Evolutionary conservation across 2,329 filamentous ascomycete species (phyloP).

Genomic region (Aspergillus fischeri): DNA sequence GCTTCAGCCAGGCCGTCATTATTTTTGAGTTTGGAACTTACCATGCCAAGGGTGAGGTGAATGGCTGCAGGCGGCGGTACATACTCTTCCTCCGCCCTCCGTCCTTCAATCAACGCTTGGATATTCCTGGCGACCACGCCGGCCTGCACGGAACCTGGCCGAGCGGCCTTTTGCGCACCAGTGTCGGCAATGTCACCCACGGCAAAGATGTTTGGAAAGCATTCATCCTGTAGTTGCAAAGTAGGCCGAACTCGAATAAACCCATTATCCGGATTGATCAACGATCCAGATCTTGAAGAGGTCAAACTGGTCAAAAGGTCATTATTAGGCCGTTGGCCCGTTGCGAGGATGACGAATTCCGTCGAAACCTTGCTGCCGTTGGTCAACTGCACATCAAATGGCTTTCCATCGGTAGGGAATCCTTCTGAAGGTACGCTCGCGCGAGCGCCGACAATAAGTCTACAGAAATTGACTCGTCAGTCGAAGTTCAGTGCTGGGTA

Average conservation of each 20-base stretch:
- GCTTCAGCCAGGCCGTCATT: not conserved
- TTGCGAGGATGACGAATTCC: conserved; percentile 44
- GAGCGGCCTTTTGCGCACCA: conserved; percentile 32
- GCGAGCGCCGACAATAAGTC: conserved; percentile 28
- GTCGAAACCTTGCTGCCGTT: conserved; percentile 30
- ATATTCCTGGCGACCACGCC: conserved; percentile 32
- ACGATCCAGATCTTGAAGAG: conserved; percentile 16
- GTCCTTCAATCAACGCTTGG: conserved; percentile 28
- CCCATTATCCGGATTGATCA: conserved; percentile 33
- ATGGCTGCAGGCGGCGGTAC: conserved; percentile 28
- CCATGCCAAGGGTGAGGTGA: conserved; percentile 33
- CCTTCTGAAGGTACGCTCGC: conserved; percentile 24
- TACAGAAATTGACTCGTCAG: not conserved
- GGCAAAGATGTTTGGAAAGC: conserved; percentile 31
- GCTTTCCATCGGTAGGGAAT: conserved; percentile 22
- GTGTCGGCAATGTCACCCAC: conserved; percentile 37
- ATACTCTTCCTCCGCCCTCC: conserved; percentile 20
- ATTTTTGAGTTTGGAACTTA: conserved; percentile 12
- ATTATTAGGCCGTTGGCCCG: conserved; percentile 48
- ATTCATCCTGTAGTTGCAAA: conserved; percentile 29
- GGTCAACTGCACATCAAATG: conserved; percentile 27
- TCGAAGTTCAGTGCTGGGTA: no score
- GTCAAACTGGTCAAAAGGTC: conserved; percentile 32
- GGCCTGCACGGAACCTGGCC: conserved; percentile 30
- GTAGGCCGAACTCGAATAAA: conserved; percentile 32